Evolutionary conservation across 164 flowering plant genomes (phyloP), one percentile per base, ranked within the genome.

Genomic region (Warburgia ugandensis): DNA sequence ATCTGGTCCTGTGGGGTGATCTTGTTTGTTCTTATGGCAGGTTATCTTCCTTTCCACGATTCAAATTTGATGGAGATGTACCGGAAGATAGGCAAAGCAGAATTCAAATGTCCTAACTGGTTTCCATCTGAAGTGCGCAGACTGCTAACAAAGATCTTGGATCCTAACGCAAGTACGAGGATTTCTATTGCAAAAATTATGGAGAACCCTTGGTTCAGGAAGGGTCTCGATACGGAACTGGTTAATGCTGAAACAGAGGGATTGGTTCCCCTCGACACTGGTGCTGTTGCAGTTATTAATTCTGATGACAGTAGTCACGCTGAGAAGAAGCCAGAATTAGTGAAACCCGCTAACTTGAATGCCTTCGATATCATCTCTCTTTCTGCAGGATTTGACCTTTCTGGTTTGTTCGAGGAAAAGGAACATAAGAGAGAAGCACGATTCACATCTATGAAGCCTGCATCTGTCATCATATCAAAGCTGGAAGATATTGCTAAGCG

Each of bases 1-100:
- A 74, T 83, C 22, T 87, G 94, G 94, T 82, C 96, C 10, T 82
- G 84, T 66, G 94, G 96, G 50, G 94, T 87, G 47, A 70, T 88
- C 38, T 64, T 88, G 30, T 85, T 37, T 70, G 91, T 83, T 31
- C 54, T 88, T 3, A 46, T 88, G 59, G 84, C 88, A 0, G 91
- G 91, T 25, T 75, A 69, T 70, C 85, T 88, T 14, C 97, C 97
- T 5, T 88, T 89, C 55, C 83, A 77, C 29, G 92, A 89, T 39
- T 53, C 86, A 23, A 89, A 89, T 70, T 55, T 89, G 50, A 79
- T 89, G 76, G 83, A 76, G 58, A 75, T 89, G 89, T 89, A 89
- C 50, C 60, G 79, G 65, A 88, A 88, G 67, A 85, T 88, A 16
- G 63, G 76, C 29, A 85, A 59, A 43, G 91, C 69, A 1, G 94